Evolutionary conservation across 2,329 filamentous ascomycete species (phyloP).

Genomic region (Macrophomina phaseolina): DNA sequence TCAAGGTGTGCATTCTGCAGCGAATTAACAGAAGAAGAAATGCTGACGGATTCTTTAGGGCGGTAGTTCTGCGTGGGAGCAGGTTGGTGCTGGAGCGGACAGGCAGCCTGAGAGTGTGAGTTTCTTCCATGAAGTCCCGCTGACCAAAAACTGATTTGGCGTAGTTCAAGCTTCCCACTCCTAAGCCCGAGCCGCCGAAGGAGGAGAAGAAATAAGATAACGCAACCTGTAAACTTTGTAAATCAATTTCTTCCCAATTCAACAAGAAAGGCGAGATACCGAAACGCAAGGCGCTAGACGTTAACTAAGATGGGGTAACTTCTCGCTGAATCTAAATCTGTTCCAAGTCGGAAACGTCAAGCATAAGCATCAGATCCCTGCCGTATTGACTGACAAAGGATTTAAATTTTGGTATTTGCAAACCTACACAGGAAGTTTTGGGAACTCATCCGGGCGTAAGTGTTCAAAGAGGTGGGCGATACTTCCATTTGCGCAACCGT

Average conservation of each 20-base stretch:
- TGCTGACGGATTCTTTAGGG: constrained; percentile 15
- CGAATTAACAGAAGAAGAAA: neutral
- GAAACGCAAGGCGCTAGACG: constrained; percentile 13
- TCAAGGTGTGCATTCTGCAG: constrained; percentile 73
- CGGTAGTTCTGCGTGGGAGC: constrained; percentile 61
- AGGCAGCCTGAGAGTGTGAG: constrained; percentile 73
- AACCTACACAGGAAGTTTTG: no score
- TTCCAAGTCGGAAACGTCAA: neutral
- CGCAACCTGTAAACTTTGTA: constrained; percentile 14
- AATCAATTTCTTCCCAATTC: constrained; percentile 23
- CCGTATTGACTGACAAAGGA: no score
- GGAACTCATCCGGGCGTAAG: no score
- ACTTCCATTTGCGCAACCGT: no score
- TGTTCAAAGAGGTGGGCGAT: no score
- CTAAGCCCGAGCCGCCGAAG: constrained; percentile 87
- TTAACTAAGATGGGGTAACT: neutral
- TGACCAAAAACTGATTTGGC: constrained; percentile 21
- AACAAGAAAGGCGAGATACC: constrained; percentile 12
- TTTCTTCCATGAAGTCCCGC: constrained; percentile 34
- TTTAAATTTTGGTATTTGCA: no score
- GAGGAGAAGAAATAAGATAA: constrained; percentile 68
- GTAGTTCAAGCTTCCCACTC: constrained; percentile 89
- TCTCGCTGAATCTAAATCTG: neutral
- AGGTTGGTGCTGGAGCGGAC: constrained; percentile 74
- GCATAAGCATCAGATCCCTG: no score